Conservation (phyloP, 108 stramenopile species). For the Skeletonema potamos region DNA sequence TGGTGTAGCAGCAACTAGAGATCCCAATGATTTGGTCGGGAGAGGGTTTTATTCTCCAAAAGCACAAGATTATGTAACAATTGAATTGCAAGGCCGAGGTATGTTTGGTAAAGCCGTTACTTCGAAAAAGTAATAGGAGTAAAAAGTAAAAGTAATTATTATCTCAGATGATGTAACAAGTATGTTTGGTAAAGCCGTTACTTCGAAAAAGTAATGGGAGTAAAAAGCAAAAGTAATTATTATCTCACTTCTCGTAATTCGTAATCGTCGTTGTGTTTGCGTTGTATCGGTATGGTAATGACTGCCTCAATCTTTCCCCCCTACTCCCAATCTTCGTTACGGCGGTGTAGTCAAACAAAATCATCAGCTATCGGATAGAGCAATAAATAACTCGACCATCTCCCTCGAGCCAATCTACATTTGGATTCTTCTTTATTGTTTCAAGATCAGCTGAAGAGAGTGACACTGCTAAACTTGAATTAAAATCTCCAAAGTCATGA, state of each 20-base stretch:
- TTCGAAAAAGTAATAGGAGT: constrained; percentile 18
- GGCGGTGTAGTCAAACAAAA: neutral
- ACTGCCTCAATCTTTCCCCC: neutral
- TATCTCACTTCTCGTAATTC: too few species aligned
- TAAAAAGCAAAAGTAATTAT: neutral
- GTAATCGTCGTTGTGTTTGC: neutral
- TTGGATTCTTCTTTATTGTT: constrained; percentile 23
- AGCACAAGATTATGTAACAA: neutral
- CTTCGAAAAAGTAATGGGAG: constrained; percentile 21
- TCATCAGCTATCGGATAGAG: constrained; percentile 31
- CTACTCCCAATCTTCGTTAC: too few species aligned
- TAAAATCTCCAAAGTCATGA: constrained; percentile 45
- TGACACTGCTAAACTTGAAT: constrained; percentile 31
- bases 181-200: constrained; percentile 22
- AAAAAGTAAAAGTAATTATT: neutral
- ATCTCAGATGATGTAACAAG: neutral
- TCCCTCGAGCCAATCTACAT: constrained; percentile 48
- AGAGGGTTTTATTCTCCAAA: constrained; percentile 18
- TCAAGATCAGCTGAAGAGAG: constrained; percentile 36
- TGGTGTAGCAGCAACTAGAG: constrained; percentile 63
- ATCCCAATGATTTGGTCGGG: constrained; percentile 60
- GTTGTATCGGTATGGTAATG: too few species aligned
- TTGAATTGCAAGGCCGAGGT: constrained; percentile 21
- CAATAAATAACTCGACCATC: constrained; percentile 51
- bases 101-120: constrained; percentile 26